A percentile compares a stretch with the other conserved stretches of the same genome.
Evolutionary conservation across 768 basidiomycete genomes (phyloP).

Genomic region (Tricholoma sp.): DNA sequence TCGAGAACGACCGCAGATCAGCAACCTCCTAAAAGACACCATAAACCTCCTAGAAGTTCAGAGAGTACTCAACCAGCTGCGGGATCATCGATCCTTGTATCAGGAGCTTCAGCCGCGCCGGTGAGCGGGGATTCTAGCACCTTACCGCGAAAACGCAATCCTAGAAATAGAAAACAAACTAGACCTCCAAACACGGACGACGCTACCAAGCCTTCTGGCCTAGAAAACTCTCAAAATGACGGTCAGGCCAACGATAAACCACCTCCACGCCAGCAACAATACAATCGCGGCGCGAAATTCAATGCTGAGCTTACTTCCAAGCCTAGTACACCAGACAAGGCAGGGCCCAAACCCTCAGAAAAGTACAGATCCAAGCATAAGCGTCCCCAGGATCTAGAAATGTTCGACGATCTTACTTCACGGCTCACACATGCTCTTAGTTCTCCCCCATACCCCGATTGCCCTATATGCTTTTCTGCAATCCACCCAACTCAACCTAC

Average conservation of each 20-base stretch:
- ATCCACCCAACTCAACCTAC: constrained; percentile 77
- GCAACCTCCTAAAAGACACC: neutral
- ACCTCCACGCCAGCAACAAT: neutral
- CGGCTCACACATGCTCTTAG: constrained; percentile 61
- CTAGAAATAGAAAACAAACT: constrained; percentile 1
- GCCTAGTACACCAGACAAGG: neutral
- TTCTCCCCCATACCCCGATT: constrained; percentile 71
- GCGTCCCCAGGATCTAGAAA: constrained; percentile 8
- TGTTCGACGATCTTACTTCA: constrained; percentile 65
- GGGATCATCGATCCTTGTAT: neutral
- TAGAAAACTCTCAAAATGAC: neutral
- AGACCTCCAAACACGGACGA: neutral
- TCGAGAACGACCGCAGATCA: neutral
- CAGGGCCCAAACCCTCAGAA: constrained; percentile 2
- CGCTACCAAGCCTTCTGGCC: neutral
- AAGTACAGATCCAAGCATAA: constrained; percentile 1
- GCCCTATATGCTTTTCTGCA: constrained; percentile 77
- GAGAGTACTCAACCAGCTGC: neutral
- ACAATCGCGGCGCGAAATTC: constrained; percentile 30
- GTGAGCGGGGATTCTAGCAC: neutral
- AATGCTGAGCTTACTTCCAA: constrained; percentile 31
- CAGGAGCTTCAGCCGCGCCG: neutral
- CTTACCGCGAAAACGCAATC: constrained; percentile 1
- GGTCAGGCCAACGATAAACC: neutral
- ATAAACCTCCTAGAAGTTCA: neutral